These are phyloP conservation scores for Arabidopsis lyrata DNA, from an alignment of 441 rosid genomes.

Conservation along the genomic window DNA sequence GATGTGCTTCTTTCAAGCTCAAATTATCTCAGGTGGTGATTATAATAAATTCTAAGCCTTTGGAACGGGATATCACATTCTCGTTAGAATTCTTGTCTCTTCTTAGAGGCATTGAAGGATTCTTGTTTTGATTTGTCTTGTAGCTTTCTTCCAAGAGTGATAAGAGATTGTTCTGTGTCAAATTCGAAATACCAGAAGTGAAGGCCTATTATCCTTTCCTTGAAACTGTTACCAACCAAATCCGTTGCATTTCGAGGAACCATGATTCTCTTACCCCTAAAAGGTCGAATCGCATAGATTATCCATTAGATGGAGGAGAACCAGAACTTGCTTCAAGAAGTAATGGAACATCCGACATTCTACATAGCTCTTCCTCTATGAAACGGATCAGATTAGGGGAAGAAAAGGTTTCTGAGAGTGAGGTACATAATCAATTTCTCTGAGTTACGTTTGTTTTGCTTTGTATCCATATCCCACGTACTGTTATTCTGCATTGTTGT, in stretches of 20 bases:
- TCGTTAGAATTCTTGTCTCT: conserved; percentile 12
- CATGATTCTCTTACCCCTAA: conserved; percentile 56
- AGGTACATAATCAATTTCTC: conserved; percentile 33
- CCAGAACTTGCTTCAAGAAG: conserved; percentile 48
- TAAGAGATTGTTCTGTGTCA: conserved; percentile 67
- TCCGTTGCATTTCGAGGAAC: conserved; percentile 67
- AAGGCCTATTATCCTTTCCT: conserved; percentile 61
- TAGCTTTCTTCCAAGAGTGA: conserved; percentile 85
- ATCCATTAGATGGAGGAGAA: conserved; percentile 51
- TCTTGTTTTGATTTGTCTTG: conserved; percentile 22
- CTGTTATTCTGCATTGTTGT: conserved; percentile 22
- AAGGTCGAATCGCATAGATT: conserved; percentile 49
- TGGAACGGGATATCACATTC: conserved; percentile 23
- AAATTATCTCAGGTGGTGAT: conserved; percentile 74
- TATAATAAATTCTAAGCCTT: conserved; percentile 18
- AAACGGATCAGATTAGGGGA: conserved; percentile 64
- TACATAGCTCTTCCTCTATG: conserved; percentile 47
- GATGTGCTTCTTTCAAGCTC: conserved; percentile 73
- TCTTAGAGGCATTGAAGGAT: not conserved
- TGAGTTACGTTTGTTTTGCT: not conserved
- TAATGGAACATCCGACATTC: conserved; percentile 48
- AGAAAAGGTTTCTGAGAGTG: conserved; percentile 45
- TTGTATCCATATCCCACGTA: conserved; percentile 42
- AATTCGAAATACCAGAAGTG: conserved; percentile 55
- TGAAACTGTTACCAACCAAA: conserved; percentile 60